These are phyloP conservation scores for Calocera viscosa DNA, from an alignment of 768 basidiomycete genomes.

Conservation along the genomic window DNA sequence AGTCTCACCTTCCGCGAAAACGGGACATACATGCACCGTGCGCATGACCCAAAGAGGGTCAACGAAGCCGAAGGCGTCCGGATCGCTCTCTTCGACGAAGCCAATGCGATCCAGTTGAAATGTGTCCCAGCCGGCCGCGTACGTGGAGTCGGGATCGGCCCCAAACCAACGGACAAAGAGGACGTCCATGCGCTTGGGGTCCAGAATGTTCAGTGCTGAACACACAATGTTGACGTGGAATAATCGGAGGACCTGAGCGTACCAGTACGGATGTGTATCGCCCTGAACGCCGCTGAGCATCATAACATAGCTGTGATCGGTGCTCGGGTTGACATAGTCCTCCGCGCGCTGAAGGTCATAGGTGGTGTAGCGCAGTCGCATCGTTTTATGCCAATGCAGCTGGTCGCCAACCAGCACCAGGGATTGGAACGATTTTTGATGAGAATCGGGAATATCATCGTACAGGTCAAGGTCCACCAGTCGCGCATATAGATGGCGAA, in stretches of 20 bases:
- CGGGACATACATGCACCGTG: background rate
- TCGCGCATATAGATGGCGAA: background rate
- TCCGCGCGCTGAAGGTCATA: conserved; percentile 34
- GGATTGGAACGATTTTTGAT: background rate
- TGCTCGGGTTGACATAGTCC: conserved; percentile 33
- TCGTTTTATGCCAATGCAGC: conserved; percentile 18
- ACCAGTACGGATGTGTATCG: conserved; percentile 28
- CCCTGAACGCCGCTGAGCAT: conserved; percentile 20
- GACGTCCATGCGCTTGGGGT: conserved; percentile 27
- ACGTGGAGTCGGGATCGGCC: conserved; percentile 19
- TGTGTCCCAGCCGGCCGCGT: conserved; percentile 17
- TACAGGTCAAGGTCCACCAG: background rate
- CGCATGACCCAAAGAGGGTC: background rate
- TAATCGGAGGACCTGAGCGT: conserved; percentile 27
- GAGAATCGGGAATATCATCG: background rate
- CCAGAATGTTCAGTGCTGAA: background rate
- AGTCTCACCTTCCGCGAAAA: background rate
- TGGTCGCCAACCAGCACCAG: conserved; percentile 14
- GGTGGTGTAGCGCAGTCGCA: conserved; percentile 33
- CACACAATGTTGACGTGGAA: conserved; percentile 24
- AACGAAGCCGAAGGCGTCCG: conserved; percentile 9
- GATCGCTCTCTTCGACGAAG: conserved; percentile 12
- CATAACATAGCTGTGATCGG: conserved; percentile 29
- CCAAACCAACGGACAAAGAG: conserved; percentile 35
- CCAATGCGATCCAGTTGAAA: conserved; percentile 9